A percentile compares a stretch with the other conserved stretches of the same genome.
These are phyloP conservation scores for Nakataea oryzae DNA, from an alignment of 2,329 filamentous ascomycete species.

Conservation along the genomic window DNA sequence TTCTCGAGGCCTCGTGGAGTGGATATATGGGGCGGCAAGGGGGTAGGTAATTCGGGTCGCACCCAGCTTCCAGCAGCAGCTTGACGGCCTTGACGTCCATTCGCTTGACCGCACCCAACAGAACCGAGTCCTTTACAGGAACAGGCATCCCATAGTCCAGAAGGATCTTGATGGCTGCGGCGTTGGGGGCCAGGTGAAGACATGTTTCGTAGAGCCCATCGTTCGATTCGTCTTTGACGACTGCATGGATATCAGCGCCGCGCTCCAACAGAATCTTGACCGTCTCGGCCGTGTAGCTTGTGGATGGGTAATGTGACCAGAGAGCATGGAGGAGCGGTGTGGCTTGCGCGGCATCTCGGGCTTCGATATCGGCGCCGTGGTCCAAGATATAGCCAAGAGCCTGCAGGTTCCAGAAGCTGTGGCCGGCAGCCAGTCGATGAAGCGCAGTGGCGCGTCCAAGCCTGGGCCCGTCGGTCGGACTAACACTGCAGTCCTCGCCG, in stretches of 20 bases:
- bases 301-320: too few relatives aligned
- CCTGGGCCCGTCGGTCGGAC: not conserved
- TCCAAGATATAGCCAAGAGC: not conserved
- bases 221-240: not conserved
- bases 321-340: not conserved
- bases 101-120: not conserved
- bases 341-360: too few relatives aligned
- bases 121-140: not conserved
- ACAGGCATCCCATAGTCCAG: not conserved
- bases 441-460: not conserved
- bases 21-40: not conserved
- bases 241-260: not conserved
- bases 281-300: not conserved
- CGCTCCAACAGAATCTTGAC: not conserved
- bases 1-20: not conserved
- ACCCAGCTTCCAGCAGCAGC: not conserved
- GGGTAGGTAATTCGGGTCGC: not conserved
- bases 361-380: not conserved
- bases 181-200: not conserved
- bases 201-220: not conserved
- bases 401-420: not conserved
- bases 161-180: not conserved
- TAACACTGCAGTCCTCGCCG: accelerated
- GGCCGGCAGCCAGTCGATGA: not conserved
- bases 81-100: not conserved